A percentile compares a stretch with the other conserved stretches of the same genome.
Conservation (phyloP, 2,329 filamentous ascomycete genomes). For the Alternaria triticimaculans region DNA sequence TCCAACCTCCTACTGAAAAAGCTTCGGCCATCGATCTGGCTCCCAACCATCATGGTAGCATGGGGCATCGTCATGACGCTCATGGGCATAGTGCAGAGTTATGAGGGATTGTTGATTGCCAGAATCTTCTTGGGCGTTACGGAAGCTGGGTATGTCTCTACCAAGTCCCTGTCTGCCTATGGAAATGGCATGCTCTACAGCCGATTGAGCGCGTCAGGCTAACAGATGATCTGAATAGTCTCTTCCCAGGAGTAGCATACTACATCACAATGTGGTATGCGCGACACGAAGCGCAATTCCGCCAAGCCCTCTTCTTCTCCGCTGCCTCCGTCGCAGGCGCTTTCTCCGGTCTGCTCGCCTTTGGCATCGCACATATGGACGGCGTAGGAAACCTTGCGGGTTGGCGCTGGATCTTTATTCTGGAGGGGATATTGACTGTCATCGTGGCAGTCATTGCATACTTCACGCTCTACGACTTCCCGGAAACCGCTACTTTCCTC, state of each 20-base stretch:
- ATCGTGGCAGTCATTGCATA: conserved; percentile 43
- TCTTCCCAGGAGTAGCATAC: conserved; percentile 53
- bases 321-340: conserved; percentile 65
- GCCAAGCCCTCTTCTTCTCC: conserved; percentile 66
- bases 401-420: conserved; percentile 47
- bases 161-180: neutral
- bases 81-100: conserved; percentile 57
- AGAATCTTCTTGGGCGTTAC: conserved; percentile 55
- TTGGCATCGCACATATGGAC: conserved; percentile 67
- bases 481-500: conserved; percentile 65
- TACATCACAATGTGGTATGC: conserved; percentile 70
- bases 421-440: conserved; percentile 46
- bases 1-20: conserved; percentile 68
- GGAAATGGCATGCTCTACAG: neutral
- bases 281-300: conserved; percentile 63
- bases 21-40: conserved; percentile 57
- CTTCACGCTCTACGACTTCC: conserved; percentile 69
- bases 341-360: conserved; percentile 66
- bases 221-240: neutral
- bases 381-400: conserved; percentile 52
- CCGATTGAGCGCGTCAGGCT: neutral
- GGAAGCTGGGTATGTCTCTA: conserved; percentile 37
- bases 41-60: conserved; percentile 57
- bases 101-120: conserved; percentile 53
- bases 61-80: conserved; percentile 60